Base-by-base conservation (phyloP, 192 early-diverging fungal species). In the Coemansia javaensis region DNA sequence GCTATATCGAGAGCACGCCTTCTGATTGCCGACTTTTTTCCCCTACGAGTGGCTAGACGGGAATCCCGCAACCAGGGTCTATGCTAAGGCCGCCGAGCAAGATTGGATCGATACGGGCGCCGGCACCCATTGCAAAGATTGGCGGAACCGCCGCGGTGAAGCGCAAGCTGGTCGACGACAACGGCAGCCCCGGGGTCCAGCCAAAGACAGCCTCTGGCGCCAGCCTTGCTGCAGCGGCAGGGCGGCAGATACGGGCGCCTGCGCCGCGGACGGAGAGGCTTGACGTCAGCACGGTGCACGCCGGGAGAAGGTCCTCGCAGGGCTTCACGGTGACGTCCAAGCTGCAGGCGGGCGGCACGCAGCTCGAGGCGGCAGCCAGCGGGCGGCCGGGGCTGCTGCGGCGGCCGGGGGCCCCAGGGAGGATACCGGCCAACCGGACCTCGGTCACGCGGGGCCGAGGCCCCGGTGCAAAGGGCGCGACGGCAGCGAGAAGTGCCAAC, bases 251-350 rank as follows among this genome's bases (percentile, higher is more conserved):
- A 21, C 53, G 53, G 30, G 34, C 23, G 33, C 66, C 54, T 2
- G 45, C 28, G 7, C 31, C 59, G 32, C 50, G 44, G 16, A 21
- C 35, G 4, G 34, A 40, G 2, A 22, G 44, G 21, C 18, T 32
- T 2, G 47, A 34, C 3, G 27, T 20, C 16, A 55, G 50, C 20
- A 63, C 47, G 3, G 56, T 71, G 4, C 56, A 51, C 36, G 56
- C 59, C 9, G 67, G 67, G 12, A 44, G 67, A 13, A 51, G 67
- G 20, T 71, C 67, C 7, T 63, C 67, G 4, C 54, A 59, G 46
- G 67, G 67, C 1, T 71, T 71, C 47, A 63, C 44, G 16, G 67
- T 71, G 30, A 36, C 67, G 13, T 53, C 51, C 17, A 71, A 55
- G 38, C 51, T 53, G n/a, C n/a, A n/a, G 21, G 47, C 39, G 20